Base-by-base conservation (phyloP, 768 basidiomycete genomes). In the Calocybe gangraenosa region DNA sequence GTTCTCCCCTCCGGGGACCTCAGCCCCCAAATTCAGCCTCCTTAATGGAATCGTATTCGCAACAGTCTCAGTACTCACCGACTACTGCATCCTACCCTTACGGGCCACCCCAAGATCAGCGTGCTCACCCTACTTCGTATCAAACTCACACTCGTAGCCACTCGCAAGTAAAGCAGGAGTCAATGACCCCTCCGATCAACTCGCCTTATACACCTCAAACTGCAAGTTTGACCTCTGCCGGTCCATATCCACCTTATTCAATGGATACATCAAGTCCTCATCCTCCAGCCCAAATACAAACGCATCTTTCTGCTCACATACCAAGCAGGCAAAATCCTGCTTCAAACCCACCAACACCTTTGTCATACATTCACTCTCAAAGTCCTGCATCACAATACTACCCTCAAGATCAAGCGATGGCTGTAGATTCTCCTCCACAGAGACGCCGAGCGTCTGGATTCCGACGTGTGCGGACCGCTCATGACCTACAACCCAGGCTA, bases 401-500 rank as follows among this genome's bases (percentile, higher is more conserved):
- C 52, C 61, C 78, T 14, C 76, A 79, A 53, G 81, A 84, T 48
- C 82, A 86, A 47, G 57, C 78, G 46, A 89, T 89, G 87, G 66
- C 71, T 34, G 80, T 90, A n/a, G 88, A 89, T 60, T 58, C 54
- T 20, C 70, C 74, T 45, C 75, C 64, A 50, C 78, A 78, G 49
- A 82, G 79, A 62, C 76, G 84, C 57, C 76, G 87, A 28, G 75
- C 82, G 7, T 74, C 79, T 45, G 94, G 89, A 17, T 86, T 94
- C 59, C 78, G 86, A 59, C 76, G 87, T 49, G 78, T 96, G 14
- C 80, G 85, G 49, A 84, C 85, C 54, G 70, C 67, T 52, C 76
- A 80, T 49, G 93, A 96, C 65, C 67, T 95, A 23, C 79, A 82
- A 45, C 90, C 94, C 38, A 78, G 81, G 46, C 69, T 84, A 52